Evolutionary conservation across 257 asterid genomes (phyloP), one percentile per base, ranked within the genome.

Genomic region (Orobanche coerulescens): DNA sequence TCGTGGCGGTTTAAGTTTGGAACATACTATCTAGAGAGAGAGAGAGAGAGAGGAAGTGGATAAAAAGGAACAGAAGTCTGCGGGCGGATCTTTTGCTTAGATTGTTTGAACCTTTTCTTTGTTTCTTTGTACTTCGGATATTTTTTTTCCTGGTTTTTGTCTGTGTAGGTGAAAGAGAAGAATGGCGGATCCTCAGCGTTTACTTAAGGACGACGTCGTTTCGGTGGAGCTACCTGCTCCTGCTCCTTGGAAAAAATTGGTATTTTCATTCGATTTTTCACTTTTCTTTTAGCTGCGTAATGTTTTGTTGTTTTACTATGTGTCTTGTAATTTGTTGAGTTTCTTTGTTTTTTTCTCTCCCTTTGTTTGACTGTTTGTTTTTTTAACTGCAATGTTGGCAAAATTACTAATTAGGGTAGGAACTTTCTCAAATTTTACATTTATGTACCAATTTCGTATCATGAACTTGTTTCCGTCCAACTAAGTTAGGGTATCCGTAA

Each of bases 161-260:
- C 20, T 76, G 63, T 66, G 72, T 66, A 75, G 81, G 74, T 49
- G 72, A n/a, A 48, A 37, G 58, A 58, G 65, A n/a, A n/a, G 51
- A 64, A 79, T 79, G 84, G 78, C 79, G 51, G 81, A 72, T 25
- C 31, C 52, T 61, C 69, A 66, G 62, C 56, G 48, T 48, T 68
- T 59, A 46, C 64, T 6, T 0, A 26, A n/a, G 2, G 83, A 72
- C 39, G 84, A 75, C 13, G 76, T 70, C 37, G 78, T 81, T 54
- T 75, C 79, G 9, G 68, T 83, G 68, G 88, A 84, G 81, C 91
- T 84, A 23, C 79, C 84, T 5, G 91, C 91, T 14, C 91, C 91
- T 69, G 74, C 70, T 61, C 65, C 91, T 13, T 84, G 91, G 91
- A 84, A 84, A 43, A 84, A 84, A 75, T 28, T 81, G 87, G 88